Conservation (phyloP, 1,284 basidiomycete genomes). For the Fomitopsis schrenkii region DNA sequence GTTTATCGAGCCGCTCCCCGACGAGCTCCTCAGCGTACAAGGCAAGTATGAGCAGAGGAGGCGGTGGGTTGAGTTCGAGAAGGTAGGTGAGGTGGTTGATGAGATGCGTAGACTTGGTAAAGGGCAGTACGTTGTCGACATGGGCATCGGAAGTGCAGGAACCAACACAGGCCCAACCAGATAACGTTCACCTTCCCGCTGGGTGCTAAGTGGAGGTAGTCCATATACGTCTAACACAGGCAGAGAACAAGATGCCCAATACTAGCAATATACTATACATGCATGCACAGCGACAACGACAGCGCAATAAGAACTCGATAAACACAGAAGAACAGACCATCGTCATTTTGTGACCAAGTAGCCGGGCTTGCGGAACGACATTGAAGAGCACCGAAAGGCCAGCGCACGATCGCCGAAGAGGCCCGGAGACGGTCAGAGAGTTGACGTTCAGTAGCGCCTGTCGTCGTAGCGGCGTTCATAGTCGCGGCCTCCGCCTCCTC, state of each 20-base stretch:
- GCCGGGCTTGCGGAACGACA: neutral
- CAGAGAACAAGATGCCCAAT: neutral
- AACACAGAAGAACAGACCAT: conserved; percentile 1
- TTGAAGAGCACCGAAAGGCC: too few species aligned
- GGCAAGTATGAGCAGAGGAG: conserved; percentile 2
- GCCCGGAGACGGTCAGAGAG: neutral
- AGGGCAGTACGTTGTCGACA: conserved; percentile 53
- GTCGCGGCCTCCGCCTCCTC: conserved; percentile 16
- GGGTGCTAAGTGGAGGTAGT: too few species aligned
- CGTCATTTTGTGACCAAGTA: neutral
- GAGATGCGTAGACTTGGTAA: conserved; percentile 57
- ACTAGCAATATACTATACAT: conserved; percentile 2
- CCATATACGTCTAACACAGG: too few species aligned
- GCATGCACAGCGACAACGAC: conserved; percentile 6
- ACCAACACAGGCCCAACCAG: neutral
- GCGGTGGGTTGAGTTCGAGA: conserved; percentile 58
- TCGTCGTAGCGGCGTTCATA: conserved; percentile 38
- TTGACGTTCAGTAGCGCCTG: conserved; percentile 31
- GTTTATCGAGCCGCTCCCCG: conserved; percentile 44
- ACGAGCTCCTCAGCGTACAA: neutral
- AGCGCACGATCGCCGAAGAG: too few species aligned
- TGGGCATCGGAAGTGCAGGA: conserved; percentile 55
- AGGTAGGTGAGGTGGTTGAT: conserved; percentile 65
- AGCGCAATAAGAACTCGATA: conserved; percentile 6
- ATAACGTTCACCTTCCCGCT: neutral